Base-by-base conservation (phyloP, 2,329 filamentous ascomycete genomes). In the Stagonosporopsis chrysanthemi region DNA sequence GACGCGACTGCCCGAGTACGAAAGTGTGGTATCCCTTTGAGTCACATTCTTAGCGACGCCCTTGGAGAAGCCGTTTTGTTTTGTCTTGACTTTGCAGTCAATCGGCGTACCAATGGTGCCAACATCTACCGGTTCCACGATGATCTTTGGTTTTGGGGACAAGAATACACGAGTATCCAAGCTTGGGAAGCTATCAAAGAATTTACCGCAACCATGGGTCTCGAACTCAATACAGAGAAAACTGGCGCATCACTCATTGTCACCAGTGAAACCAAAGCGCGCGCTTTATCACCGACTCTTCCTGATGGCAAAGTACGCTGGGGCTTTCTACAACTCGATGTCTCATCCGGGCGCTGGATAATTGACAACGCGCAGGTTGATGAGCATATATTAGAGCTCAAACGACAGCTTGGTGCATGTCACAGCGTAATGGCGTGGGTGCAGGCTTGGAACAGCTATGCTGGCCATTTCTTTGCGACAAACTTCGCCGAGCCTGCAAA, bases 61-160 rank as follows among this genome's bases (percentile, higher is more conserved):
- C 82, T 89, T 51, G 83, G 85, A 0, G 88, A 90, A 67, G 74
- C 79, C 0, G 75, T 87, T 0, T 74, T 90, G 0, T 90, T 90
- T 65, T 86, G 84, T 57, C 82, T 90, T 63, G 88, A 90, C 66
- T 86, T 86, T 65, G 80, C 86, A 0, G 81, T 90, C 52, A 89
- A 88, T 54, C 81, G 84, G 56, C 74, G 77, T 1, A 86, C 86
- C 0, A 60, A 76, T 6, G 86, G 86, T 0, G 75, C 77, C 1
- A 77, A 80, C n/a, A 72, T 89, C 11, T 87, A 87, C 69, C 83
- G 88, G 12, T 77, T 88, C 35, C 82, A 88, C 48, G 87, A 89
- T 60, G 86, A 89, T 61, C 79, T 89, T 48, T 90, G 86, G 87
- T 86, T 89, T 68, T 89, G 86, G 86, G 81, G 83, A 8, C 78